Conservation (phyloP, 768 basidiomycete genomes). For the Boletellus ananas region DNA sequence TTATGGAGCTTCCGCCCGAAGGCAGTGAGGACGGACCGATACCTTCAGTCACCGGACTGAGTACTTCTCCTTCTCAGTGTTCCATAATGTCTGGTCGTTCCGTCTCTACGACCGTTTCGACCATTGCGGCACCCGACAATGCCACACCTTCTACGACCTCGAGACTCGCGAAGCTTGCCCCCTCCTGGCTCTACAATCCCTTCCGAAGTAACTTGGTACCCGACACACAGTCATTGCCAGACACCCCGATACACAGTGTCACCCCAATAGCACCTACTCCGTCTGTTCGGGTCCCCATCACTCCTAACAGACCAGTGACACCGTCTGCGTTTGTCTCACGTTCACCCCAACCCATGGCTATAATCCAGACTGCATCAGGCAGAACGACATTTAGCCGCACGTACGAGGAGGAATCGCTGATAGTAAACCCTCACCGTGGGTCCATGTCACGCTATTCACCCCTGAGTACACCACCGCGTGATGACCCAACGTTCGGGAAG, state of each 20-base stretch:
- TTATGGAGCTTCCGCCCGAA: conserved; percentile 51
- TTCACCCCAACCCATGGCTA: conserved; percentile 42
- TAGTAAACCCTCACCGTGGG: conserved; percentile 40
- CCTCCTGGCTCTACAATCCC: conserved; percentile 77
- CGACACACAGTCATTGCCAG: conserved; percentile 54
- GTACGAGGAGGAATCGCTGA: conserved; percentile 54
- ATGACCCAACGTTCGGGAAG: conserved; percentile 49
- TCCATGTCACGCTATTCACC: conserved; percentile 59
- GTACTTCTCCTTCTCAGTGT: conserved; percentile 64
- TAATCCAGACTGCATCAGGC: conserved; percentile 34
- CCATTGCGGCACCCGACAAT: conserved; percentile 15
- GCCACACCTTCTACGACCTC: conserved; percentile 27
- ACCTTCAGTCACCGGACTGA: conserved; percentile 37
- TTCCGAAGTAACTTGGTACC: conserved; percentile 57
- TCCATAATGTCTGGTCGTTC: conserved; percentile 58
- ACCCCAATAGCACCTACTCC: conserved; percentile 22
- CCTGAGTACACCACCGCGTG: conserved; percentile 64
- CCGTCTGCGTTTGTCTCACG: conserved; percentile 31
- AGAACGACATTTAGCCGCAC: conserved; percentile 49
- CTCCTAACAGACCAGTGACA: conserved; percentile 27
- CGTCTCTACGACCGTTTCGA: conserved; percentile 36
- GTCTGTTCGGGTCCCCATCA: conserved; percentile 29
- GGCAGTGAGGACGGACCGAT: conserved; percentile 29
- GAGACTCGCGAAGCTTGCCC: conserved; percentile 57
- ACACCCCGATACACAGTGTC: conserved; percentile 39